phyloP scores from a whole-genome alignment of 2,329 filamentous ascomycete genomes.

The Nemania bipapillata region DNA sequence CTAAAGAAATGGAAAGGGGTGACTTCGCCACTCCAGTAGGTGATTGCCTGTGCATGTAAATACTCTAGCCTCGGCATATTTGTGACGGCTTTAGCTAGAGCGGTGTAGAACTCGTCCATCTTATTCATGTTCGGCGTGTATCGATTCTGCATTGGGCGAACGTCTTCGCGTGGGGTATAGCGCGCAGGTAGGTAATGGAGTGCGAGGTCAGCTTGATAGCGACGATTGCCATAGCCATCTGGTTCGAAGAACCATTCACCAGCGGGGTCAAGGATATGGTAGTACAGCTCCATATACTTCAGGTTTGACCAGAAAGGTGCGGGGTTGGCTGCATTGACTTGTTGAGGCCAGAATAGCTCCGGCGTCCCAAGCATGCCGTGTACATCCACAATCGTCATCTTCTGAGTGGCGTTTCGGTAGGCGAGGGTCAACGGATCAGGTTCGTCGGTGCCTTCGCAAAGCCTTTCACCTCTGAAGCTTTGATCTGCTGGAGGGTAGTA shows the following conservation, averaged over 20 bases:
- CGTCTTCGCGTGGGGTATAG: slow-evolving; percentile 15
- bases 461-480: background rate
- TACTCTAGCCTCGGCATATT: slow-evolving; percentile 29
- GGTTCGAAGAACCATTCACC: slow-evolving; percentile 30
- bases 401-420: slow-evolving; percentile 27
- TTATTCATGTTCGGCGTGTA: slow-evolving; percentile 20
- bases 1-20: slow-evolving; percentile 23
- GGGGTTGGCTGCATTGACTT: slow-evolving; percentile 5
- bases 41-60: slow-evolving; percentile 23
- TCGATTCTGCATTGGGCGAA: slow-evolving; percentile 15
- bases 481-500: slow-evolving; percentile 25
- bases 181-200: slow-evolving; percentile 12
- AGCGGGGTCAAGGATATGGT: slow-evolving; percentile 23
- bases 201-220: slow-evolving; percentile 10
- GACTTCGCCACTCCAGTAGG: slow-evolving; percentile 4
- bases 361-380: slow-evolving; percentile 32
- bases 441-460: background rate
- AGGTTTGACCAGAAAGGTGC: slow-evolving; percentile 31
- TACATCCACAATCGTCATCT: slow-evolving; percentile 20
- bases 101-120: slow-evolving; percentile 28
- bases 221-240: background rate
- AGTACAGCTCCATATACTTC: slow-evolving; percentile 25
- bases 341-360: slow-evolving; percentile 31
- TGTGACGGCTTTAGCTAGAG: slow-evolving; percentile 22
- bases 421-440: slow-evolving; percentile 22